A percentile compares a stretch with the other conserved stretches of the same genome.
Conservation (phyloP, 768 basidiomycete species). For the Psilocybe tampanensis region DNA sequence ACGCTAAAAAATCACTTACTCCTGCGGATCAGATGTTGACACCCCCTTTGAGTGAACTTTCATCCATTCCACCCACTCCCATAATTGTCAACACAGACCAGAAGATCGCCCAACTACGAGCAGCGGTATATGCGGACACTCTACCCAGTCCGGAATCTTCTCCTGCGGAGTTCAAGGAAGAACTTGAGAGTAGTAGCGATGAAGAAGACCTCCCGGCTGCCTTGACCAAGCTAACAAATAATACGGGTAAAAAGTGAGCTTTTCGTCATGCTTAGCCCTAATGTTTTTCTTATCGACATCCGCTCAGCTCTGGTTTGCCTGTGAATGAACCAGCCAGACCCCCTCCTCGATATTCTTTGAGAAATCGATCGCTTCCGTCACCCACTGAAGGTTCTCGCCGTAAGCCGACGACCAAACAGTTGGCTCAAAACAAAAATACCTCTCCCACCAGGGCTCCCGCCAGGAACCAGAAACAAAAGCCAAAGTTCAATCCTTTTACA, state of each 20-base stretch:
- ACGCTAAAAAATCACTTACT: too few species aligned
- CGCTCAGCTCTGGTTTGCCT: not conserved
- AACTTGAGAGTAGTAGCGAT: constrained; percentile 55
- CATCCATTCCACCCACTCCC: constrained; percentile 31
- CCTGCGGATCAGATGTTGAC: constrained; percentile 16
- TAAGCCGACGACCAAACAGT: not conserved
- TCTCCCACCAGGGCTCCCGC: not conserved
- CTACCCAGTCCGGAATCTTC: constrained; percentile 48
- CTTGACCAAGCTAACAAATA: constrained; percentile 10
- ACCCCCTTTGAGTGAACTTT: constrained; percentile 24
- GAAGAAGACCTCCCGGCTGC: constrained; percentile 36
- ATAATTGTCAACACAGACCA: constrained; percentile 35
- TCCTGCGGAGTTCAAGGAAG: constrained; percentile 38
- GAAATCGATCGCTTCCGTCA: constrained; percentile 15
- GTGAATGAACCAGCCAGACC: not conserved
- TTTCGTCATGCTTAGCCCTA: not conserved
- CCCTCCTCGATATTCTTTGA: constrained; percentile 15
- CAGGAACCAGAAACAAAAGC: not conserved
- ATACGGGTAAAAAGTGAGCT: constrained; percentile 12
- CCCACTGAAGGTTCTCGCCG: constrained; percentile 5
- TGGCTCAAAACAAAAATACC: not conserved
- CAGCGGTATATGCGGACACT: constrained; percentile 51
- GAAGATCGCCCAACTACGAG: constrained; percentile 68
- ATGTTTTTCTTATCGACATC: not conserved
- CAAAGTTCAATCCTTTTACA: constrained; percentile 48